Base-by-base conservation (phyloP, 2,329 filamentous ascomycete species). In the Pestalotiopsis sp. region DNA sequence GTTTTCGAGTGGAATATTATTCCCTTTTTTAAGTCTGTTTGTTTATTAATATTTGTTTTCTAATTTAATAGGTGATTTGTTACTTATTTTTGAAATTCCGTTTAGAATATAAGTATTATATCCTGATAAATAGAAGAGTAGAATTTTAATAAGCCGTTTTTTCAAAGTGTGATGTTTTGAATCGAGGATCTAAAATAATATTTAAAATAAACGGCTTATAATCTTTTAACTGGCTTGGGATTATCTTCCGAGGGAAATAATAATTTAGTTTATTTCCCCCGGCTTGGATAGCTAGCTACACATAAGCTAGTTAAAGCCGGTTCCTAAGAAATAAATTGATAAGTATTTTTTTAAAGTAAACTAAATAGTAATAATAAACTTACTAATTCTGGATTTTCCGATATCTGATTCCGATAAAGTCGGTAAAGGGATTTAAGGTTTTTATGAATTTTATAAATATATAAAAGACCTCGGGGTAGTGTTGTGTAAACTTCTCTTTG, bases 371-470 rank as follows among this genome's bases (percentile, higher is more conserved):
- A 49, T 5, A 52, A 65, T 31, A 56, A 25, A 61, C 23, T 63
- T 60, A 60, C 20, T 60, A 60, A 63, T 31, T 31, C 17, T 45
- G 13, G 60, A 63, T 45, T 23, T 9, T 45, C n/a, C 1, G 31
- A 12, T 7, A 63, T 41, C 23, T 63, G 2, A 41, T 14, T 9
- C 6, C n/a, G 31, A 36, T 41, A 65, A 56, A 31, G 56, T 6
- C 17, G 20, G 25, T 20, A 31, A 11, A 49, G 23, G 4, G 4
- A 25, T 65, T 65, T 49, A 20, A 64, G 14, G 4, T 62, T 39
- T 31, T 36, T 62, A 38, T 20, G 49, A 25, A 64, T 64, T 65
- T 31, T 20, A 65, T 65, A 49, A 52, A 65, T 56, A 65, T 65
- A 65, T 31, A 56, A 52, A 49, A 31, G 2, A 65, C 12, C 39